Base-by-base conservation (phyloP, 2,329 filamentous ascomycete species). In the Fusarium anguioides region DNA sequence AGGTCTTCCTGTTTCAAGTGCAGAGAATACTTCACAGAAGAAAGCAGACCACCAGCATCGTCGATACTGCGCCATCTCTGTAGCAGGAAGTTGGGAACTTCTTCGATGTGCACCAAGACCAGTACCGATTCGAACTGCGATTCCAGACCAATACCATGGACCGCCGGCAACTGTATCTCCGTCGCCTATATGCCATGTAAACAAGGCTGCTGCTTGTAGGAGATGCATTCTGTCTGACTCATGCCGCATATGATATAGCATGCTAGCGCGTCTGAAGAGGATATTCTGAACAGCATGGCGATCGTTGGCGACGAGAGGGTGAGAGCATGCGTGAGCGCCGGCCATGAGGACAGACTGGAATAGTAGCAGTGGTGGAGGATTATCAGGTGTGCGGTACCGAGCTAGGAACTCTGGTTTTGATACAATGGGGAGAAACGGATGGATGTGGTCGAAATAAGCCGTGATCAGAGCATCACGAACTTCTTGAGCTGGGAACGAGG, bases 201-300 rank as follows among this genome's bases (percentile, higher is more conserved):
- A 73, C 0, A 73, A 8, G 2, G 60, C 55, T 1, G 71, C 71
- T 2, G 71, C 71, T 27, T 73, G 71, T 1, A 73, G 48, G 2
- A 73, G 71, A 29, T 73, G 71, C 27, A 70, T 72, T 1, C 71
- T 51, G 4, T 73, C 69, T 1, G 67, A 65, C 18, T 73, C 71
- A 18, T 73, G 71, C 6, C 69, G 65, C 67, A 73, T 73, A 20
- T 73, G 71, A 15, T 70, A 73, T 0, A 73, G 33, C 71, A 73
- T 73, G 8, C 71, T 72, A 2, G 71, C 71, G 10, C 71, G 42
- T 8, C 71, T 54, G 27, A 68, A 73, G 0, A 73, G 62, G 12
- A 72, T 65, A n/a, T 69, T 72, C 29, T 73, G 72, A n/a, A 73
- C 71, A 2, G 71, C 69, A 14, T 73, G 69, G 1, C 71, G 71